These are phyloP conservation scores for Solanum medicagineum DNA, from an alignment of 257 asterid genomes.

Conservation along the genomic window DNA sequence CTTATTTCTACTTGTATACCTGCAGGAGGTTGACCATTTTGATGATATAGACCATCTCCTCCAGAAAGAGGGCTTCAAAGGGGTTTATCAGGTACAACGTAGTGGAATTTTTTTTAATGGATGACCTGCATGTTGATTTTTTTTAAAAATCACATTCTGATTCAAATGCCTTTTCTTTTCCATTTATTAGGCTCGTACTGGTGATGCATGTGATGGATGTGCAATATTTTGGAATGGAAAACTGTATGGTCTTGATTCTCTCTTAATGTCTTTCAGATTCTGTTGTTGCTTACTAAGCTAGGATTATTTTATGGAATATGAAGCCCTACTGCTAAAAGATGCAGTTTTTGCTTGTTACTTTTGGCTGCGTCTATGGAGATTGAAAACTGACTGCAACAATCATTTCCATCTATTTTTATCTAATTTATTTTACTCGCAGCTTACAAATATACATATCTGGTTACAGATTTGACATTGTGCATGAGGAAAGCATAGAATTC, in stretches of 20 bases:
- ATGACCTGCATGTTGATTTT: neutral
- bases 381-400: neutral
- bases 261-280: neutral
- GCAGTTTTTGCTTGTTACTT: neutral
- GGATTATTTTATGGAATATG: neutral
- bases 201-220: conserved; percentile 79
- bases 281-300: neutral
- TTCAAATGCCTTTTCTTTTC: neutral
- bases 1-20: neutral
- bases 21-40: conserved; percentile 81
- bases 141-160: neutral
- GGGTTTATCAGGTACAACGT: conserved; percentile 52
- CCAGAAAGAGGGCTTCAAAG: conserved; percentile 58
- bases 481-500: conserved; percentile 74
- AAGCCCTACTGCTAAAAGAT: neutral
- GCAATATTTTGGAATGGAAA: conserved; percentile 67
- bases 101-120: neutral
- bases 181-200: conserved; percentile 55
- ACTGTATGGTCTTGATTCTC: conserved; percentile 34
- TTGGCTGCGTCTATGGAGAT: neutral
- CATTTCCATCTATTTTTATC: neutral
- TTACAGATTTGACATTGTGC: conserved; percentile 61
- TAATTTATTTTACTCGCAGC: neutral
- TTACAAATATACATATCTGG: neutral
- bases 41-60: conserved; percentile 51